Evolutionary conservation across 148 eudicot species (phyloP).

Genomic region (Nepenthes mirabilis): DNA sequence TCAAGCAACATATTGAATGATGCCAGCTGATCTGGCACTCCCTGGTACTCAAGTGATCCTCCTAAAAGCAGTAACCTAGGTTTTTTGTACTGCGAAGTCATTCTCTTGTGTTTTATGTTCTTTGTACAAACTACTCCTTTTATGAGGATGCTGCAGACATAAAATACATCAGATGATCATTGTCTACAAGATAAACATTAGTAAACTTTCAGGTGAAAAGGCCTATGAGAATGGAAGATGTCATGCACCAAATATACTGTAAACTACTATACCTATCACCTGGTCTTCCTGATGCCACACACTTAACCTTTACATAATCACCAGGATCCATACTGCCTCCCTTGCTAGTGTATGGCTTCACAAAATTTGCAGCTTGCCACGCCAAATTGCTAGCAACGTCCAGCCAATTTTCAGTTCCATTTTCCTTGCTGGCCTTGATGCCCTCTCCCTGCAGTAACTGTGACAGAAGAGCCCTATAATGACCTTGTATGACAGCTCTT

Average conservation of each 20-base stretch:
- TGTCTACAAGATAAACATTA: background rate
- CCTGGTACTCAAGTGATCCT: conserved; percentile 93
- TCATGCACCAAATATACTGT: background rate
- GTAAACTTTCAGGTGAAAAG: background rate
- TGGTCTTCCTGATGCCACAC: conserved; percentile 84
- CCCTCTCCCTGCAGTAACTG: conserved; percentile 81
- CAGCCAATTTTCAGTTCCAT: conserved; percentile 52
- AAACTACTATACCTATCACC: conserved; percentile 40
- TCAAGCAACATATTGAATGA: conserved; percentile 77
- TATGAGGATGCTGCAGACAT: conserved; percentile 51
- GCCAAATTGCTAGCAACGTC: conserved; percentile 61
- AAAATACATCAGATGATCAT: background rate
- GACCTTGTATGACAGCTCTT: conserved; percentile 53
- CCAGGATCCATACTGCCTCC: conserved; percentile 99
- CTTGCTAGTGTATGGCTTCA: conserved; percentile 81
- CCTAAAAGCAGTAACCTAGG: conserved; percentile 73
- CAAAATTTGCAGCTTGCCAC: conserved; percentile 96
- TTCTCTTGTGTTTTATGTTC: conserved; percentile 95
- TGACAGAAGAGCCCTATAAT: conserved; percentile 92
- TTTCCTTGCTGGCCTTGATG: conserved; percentile 31
- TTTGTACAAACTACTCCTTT: conserved; percentile 95
- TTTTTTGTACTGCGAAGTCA: conserved; percentile 82
- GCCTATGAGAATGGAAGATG: background rate
- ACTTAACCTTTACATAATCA: conserved; percentile 82
- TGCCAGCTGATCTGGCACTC: conserved; percentile 64